phyloP scores from a whole-genome alignment of 139 green algal species.

The Asterochloris erici region DNA sequence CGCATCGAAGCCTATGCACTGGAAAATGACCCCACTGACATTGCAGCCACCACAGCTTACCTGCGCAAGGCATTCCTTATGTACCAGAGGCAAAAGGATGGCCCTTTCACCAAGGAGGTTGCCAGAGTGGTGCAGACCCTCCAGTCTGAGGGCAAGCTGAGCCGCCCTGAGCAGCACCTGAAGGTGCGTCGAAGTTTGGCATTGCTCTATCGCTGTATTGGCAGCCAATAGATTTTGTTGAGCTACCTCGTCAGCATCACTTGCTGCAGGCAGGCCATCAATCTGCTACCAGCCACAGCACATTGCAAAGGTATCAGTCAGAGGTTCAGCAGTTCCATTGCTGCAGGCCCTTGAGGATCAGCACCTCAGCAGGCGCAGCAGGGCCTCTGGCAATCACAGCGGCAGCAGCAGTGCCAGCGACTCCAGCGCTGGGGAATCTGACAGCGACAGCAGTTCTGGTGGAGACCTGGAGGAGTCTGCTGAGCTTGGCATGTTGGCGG shows the following conservation, averaged over 20 bases:
- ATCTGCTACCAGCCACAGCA: neutral
- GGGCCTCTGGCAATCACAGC: neutral
- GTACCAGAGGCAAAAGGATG: slow-evolving; percentile 59
- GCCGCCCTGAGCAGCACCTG: slow-evolving; percentile 46
- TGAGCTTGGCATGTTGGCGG: neutral
- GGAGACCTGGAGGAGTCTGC: slow-evolving; percentile 9
- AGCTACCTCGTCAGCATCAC: neutral
- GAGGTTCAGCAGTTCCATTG: neutral
- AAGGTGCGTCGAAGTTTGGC: slow-evolving; percentile 24
- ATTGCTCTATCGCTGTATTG: neutral
- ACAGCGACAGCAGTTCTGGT: slow-evolving; percentile 13
- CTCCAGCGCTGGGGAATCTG: slow-evolving; percentile 16
- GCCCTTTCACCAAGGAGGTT: slow-evolving; percentile 47
- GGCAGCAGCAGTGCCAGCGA: slow-evolving; percentile 18
- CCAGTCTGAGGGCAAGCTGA: slow-evolving; percentile 26
- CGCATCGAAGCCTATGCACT: slow-evolving; percentile 59
- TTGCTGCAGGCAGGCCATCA: neutral
- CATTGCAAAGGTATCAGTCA: neutral
- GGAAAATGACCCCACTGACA: slow-evolving; percentile 58
- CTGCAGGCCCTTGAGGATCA: neutral
- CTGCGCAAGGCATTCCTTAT: slow-evolving; percentile 58
- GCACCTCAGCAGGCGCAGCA: neutral
- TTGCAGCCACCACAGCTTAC: slow-evolving; percentile 54
- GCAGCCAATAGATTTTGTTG: neutral
- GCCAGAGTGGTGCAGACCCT: slow-evolving; percentile 30